phyloP scores from a whole-genome alignment of 768 basidiomycete genomes.

The Tremella mesenterica region DNA sequence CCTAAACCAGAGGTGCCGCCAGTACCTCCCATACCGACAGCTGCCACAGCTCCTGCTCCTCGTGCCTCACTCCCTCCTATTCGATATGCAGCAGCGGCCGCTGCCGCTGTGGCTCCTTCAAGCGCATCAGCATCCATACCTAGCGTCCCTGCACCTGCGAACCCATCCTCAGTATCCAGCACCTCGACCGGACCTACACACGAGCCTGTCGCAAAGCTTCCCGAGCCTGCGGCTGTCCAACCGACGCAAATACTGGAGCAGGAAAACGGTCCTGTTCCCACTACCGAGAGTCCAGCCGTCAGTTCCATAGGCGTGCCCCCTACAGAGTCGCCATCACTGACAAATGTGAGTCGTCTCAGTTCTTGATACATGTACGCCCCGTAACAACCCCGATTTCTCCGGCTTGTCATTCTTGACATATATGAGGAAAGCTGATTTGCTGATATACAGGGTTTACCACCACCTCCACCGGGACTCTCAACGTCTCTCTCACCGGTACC shows the following conservation, averaged over 20 bases:
- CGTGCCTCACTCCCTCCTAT: conserved; percentile 60
- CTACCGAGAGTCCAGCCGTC: neutral
- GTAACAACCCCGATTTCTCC: too few relatives aligned
- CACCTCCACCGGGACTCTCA: conserved; percentile 17
- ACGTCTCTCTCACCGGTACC: conserved; percentile 8
- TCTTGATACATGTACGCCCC: too few relatives aligned
- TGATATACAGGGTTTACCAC: conserved; percentile 1
- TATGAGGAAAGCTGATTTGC: too few relatives aligned
- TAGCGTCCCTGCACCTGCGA: conserved; percentile 3
- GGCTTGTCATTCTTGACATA: too few relatives aligned
- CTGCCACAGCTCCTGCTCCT: conserved; percentile 48
- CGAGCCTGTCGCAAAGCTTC: neutral
- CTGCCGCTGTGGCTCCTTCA: conserved; percentile 50
- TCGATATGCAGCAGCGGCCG: conserved; percentile 85
- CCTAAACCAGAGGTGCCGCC: conserved; percentile 52
- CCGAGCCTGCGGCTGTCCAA: neutral
- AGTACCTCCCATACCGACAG: conserved; percentile 15
- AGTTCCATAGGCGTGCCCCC: neutral
- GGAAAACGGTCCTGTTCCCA: neutral
- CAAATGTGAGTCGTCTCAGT: too few relatives aligned
- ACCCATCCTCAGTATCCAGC: conserved; percentile 7
- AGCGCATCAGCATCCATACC: conserved; percentile 21
- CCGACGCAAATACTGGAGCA: neutral
- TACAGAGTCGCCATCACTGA: neutral
- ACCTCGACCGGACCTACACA: conserved; percentile 4